Base-by-base conservation (phyloP, 2,329 filamentous ascomycete species). In the Penicillium sp. region DNA sequence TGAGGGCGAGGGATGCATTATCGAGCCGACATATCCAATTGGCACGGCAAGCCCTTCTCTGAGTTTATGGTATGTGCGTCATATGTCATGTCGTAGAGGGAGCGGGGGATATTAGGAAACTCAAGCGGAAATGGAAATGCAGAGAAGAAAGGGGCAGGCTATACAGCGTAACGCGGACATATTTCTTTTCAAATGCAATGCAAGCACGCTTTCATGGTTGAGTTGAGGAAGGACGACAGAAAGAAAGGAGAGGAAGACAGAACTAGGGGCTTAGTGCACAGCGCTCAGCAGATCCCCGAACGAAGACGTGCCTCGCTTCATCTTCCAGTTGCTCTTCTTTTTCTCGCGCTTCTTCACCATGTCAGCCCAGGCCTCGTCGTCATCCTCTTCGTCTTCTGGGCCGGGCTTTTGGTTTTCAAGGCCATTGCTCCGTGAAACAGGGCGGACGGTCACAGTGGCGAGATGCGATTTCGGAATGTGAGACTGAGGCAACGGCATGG, bases 341-440 rank as follows among this genome's bases (percentile, higher is more conserved):
- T 78, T 79, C 55, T 81, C 78, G 52, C 78, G 75, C 60, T 75
- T 78, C 68, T 77, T 77, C 71, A 76, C 77, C 79, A 81, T 79
- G 57, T 81, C 76, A n/a, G 78, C 75, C 79, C 79, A 81, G 7
- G 73, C 79, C 66, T 78, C 73, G 19, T 80, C 79, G 27, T 81
- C 79, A 54, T 81, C 74, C 1, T 80, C 79, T n/a, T 57, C 54
- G 1, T 81, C 79, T 12, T 78, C 75, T 6, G 66, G 63, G 1
- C 52, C 57, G 53, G 59, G 65, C 49, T 53, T 60, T 36, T 60
- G 45, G 41, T 61, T 68, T 23, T 52, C 60, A 39, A 61, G 35
- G 2, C 47, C 54, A 5, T 60, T 52, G 4, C 57, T 57, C 17
- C 60, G 66, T 12, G 70, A 70, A 15, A 72, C 60, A 3, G 73